Evolutionary conservation across 768 basidiomycete species (phyloP).

Genomic region (Lactifluus piperatus): DNA sequence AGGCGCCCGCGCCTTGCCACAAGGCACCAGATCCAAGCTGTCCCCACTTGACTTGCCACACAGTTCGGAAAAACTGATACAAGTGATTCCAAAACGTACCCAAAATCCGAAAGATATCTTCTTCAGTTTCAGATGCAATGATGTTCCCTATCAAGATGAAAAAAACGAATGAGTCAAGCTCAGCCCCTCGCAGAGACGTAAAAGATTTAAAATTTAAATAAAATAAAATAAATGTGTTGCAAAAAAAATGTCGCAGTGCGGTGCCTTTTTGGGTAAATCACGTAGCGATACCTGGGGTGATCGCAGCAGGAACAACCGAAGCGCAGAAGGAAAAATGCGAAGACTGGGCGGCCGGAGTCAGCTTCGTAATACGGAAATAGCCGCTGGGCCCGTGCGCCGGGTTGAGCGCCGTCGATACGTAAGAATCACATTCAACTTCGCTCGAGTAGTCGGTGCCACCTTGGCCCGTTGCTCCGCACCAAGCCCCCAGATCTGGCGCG

Average conservation of each 20-base stretch:
- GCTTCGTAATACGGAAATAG: slow-evolving; percentile 7
- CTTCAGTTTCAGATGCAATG: slow-evolving; percentile 76
- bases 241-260: not conserved
- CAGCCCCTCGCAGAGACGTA: not conserved
- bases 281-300: slow-evolving; percentile 11
- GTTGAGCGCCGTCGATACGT: slow-evolving; percentile 4
- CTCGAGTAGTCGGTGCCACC: not conserved
- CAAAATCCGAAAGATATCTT: slow-evolving; percentile 76
- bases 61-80: not conserved
- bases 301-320: slow-evolving; percentile 15
- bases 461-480: not conserved
- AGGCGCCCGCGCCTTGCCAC: slow-evolving; percentile 1
- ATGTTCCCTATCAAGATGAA: slow-evolving; percentile 47
- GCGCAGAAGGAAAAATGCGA: slow-evolving; percentile 1
- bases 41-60: not conserved
- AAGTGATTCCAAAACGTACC: slow-evolving; percentile 28
- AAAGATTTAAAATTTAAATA: not conserved
- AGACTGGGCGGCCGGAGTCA: slow-evolving; percentile 8
- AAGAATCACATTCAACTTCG: not conserved
- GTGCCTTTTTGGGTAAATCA: slow-evolving; percentile 7
- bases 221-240: not conserved
- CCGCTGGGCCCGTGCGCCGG: slow-evolving; percentile 3
- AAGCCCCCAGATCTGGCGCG: not conserved
- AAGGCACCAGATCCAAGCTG: not conserved
- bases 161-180: not conserved